Percentiles rank a stretch among this genome's conserved stretches.
Evolutionary conservation across 2,329 filamentous ascomycete species (phyloP).

Genomic region (Beauveria caledonica): DNA sequence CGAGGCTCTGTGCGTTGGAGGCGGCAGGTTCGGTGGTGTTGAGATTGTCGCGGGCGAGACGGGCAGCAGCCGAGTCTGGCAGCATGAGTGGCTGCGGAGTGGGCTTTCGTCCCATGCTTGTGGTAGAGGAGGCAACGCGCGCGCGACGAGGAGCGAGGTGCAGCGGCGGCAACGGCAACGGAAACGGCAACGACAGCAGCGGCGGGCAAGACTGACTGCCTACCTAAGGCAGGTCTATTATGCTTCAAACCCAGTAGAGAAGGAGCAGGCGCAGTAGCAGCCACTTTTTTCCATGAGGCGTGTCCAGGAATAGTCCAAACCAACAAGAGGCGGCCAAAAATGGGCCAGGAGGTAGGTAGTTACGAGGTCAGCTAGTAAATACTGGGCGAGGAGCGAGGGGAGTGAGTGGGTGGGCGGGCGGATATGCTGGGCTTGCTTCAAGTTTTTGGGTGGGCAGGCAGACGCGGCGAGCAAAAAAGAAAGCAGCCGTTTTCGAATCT

Average conservation of each 20-base stretch:
- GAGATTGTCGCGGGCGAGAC: constrained; percentile 15
- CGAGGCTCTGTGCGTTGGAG: constrained; percentile 18
- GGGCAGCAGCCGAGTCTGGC: constrained; percentile 30
- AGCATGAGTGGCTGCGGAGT: constrained; percentile 51
- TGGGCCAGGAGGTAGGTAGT: background rate
- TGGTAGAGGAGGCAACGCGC: background rate
- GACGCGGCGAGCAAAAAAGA: too few species aligned
- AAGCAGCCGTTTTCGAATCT: too few species aligned
- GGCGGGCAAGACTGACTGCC: background rate
- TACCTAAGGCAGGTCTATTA: background rate
- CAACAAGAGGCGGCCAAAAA: background rate
- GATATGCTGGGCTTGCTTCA: background rate
- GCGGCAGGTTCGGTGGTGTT: background rate
- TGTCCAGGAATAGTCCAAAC: background rate
- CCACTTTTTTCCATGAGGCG: background rate
- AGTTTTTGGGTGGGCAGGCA: background rate
- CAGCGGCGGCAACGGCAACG: background rate
- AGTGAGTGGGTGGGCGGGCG: background rate
- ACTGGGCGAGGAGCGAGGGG: background rate
- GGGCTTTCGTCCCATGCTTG: constrained; percentile 47
- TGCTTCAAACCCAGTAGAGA: background rate
- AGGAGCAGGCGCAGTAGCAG: constrained; percentile 4
- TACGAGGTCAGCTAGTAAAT: background rate
- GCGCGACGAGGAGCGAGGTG: background rate
- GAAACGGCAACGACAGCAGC: background rate